Evolutionary conservation across 306 rosid species (phyloP).

Genomic region (Macrotyloma uniflorum): DNA sequence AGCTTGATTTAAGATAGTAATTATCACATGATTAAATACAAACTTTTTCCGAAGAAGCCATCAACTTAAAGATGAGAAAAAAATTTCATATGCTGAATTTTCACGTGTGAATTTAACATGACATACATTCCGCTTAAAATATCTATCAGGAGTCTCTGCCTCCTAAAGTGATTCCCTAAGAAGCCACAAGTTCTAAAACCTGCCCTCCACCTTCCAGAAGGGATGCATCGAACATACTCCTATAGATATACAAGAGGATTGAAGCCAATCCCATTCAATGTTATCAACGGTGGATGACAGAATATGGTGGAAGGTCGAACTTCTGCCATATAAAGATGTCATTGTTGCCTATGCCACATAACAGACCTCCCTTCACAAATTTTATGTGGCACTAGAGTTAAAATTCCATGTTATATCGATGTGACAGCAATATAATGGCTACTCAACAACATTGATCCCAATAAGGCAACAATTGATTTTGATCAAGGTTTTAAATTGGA

Average conservation of each 20-base stretch:
- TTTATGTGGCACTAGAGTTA: too few species aligned
- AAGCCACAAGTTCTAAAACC: neutral
- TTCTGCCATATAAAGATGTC: too few species aligned
- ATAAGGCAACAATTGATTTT: conserved; percentile 12
- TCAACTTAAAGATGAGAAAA: neutral
- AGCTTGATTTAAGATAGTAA: neutral
- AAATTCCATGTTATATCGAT: too few species aligned
- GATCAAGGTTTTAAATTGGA: neutral
- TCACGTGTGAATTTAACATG: neutral
- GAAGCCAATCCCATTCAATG: conserved; percentile 34
- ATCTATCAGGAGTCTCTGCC: neutral
- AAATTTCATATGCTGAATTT: neutral
- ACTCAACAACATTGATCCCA: neutral
- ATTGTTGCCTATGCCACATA: too few species aligned
- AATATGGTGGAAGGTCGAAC: too few species aligned
- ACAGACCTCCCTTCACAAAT: too few species aligned
- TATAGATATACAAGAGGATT: neutral
- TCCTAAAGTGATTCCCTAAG: neutral
- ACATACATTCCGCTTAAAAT: neutral
- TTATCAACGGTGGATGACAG: too few species aligned
- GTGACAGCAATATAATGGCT: too few species aligned
- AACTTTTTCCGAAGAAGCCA: neutral
- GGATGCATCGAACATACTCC: neutral
- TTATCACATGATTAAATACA: neutral
- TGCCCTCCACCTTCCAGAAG: neutral